Evolutionary conservation across 257 asterid genomes (phyloP), one percentile per base, ranked within the genome.

Genomic region (Ilex aquifolium): DNA sequence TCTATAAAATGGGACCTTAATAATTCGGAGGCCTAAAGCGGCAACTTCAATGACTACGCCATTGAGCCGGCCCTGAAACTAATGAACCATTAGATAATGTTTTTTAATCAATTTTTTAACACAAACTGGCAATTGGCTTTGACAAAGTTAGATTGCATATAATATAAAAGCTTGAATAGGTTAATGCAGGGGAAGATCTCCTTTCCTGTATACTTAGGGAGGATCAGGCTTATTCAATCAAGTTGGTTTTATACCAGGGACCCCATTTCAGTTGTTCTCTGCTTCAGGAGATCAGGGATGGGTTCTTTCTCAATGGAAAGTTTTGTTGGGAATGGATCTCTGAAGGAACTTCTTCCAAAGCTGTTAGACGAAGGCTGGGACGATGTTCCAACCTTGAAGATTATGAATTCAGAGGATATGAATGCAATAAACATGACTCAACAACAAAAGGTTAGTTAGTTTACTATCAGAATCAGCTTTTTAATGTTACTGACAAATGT

Each of bases 301-400:
- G 95, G 90, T 66, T 86, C 97, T 68, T 87, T 86, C 80, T 82
- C 79, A 13, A 71, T 84, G 32, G 95, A 89, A 65, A 88, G 84
- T 60, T 89, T 86, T 64, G 80, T 81, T 51, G 96, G 96, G 60
- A 81, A 81, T 52, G 96, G 96, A 64, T 79, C 66, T 56, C 86
- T 84, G 32, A 81, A 74, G 70, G 83, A 70, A 55, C 69, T 86
- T 46, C 60, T 84, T 50, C 81, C 84, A 49, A 82, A 71, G 82
- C 81, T 89, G 72, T 44, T 84, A 66, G 89, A 86, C 62, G 88
- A 82, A 71, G 96, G 95, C 13, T 89, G 95, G 96, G 96, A 86
- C 53, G 94, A 89, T 17, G 91, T 89, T 11, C 93, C 95, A 7
- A 81, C 96, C 51, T 61, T 89, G 88, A 89, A 86, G 94, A 65